Evolutionary conservation across 441 rosid genomes (phyloP), one percentile per base, ranked within the genome.

Genomic region (Codiaeum variegatum): DNA sequence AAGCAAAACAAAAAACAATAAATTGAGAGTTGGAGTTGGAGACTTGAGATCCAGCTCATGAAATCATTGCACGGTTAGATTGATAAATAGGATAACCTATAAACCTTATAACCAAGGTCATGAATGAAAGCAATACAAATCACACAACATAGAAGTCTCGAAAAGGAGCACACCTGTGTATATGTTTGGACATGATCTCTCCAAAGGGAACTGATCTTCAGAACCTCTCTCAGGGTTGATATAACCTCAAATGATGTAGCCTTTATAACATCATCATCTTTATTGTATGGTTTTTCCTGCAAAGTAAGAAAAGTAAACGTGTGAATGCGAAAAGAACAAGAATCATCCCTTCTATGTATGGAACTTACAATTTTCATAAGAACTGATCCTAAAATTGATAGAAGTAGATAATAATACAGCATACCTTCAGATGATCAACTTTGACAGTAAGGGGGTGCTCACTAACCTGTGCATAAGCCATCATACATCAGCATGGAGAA

Each of bases 171-270:
- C 61, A 87, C 99, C 96, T 93, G 97, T 70, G 88, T 88, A 76
- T 93, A 96, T 66, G 97, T 90, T 72, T 91, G 97, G 75, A 91
- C 97, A 72, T 93, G 99, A 86, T 93, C 97, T 80, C 99, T 88
- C 98, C 98, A 96, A 40, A 91, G 89, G 54, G 96, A 86, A 83
- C 97, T 96, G 74, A 89, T 87, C 84, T 89, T 93, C 65, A 96
- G 75, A 78, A 93, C 99, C 77, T 96, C 99, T 84, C 97, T 85
- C 32, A 96, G 85, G 75, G 97, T 96, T 71, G 98, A 89, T 86
- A 91, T 90, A 81, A 96, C 97, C 85, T 93, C 99, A 68, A 91
- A 96, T 51, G 97, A 89, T 51, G 98, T 96, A 73, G 99, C 98
- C 81, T 96, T 96, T 80, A 93, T 86, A 62, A 93, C 91, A 86